Conservation (phyloP, 176 grass and related monocot genomes). For the Paspalum vaginatum region DNA sequence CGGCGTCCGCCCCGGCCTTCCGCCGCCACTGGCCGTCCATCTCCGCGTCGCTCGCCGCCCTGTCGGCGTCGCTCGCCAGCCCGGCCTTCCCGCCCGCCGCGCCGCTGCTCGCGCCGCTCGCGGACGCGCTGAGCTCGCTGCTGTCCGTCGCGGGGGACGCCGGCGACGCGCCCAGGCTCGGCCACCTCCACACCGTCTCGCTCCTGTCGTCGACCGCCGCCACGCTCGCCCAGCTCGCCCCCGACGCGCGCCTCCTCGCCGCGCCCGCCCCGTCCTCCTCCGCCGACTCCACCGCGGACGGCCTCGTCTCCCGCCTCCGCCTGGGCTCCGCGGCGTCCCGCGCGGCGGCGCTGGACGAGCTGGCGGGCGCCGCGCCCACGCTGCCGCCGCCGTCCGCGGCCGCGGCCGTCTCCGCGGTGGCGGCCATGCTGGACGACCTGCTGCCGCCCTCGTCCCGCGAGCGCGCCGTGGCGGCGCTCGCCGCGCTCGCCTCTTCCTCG, state of each 20-base stretch:
- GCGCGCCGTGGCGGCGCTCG: constrained; percentile 52
- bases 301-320: constrained; percentile 45
- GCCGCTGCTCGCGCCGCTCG: constrained; percentile 53
- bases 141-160: constrained; percentile 34
- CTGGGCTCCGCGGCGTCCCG: constrained; percentile 48
- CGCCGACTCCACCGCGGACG: neutral
- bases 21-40: constrained; percentile 64
- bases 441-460: constrained; percentile 40
- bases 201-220: constrained; percentile 55
- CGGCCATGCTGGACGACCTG: constrained; percentile 56
- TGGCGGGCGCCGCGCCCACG: neutral
- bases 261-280: neutral
- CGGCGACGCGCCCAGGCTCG: constrained; percentile 31
- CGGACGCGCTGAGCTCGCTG: constrained; percentile 46
- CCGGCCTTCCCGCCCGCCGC: constrained; percentile 41
- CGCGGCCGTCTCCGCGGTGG: constrained; percentile 40
- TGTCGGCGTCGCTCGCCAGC: constrained; percentile 50
- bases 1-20: constrained; percentile 37
- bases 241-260: constrained; percentile 57
- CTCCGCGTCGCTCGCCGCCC: constrained; percentile 40
- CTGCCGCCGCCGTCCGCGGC: constrained; percentile 36
- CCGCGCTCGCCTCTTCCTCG: constrained; percentile 49
- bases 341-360: constrained; percentile 49
- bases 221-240: constrained; percentile 44
- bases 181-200: constrained; percentile 68